A percentile compares a stretch with the other conserved stretches of the same genome.
These are phyloP conservation scores for Colletotrichum sp. DNA, from an alignment of 2,329 filamentous ascomycete species.

Conservation along the genomic window DNA sequence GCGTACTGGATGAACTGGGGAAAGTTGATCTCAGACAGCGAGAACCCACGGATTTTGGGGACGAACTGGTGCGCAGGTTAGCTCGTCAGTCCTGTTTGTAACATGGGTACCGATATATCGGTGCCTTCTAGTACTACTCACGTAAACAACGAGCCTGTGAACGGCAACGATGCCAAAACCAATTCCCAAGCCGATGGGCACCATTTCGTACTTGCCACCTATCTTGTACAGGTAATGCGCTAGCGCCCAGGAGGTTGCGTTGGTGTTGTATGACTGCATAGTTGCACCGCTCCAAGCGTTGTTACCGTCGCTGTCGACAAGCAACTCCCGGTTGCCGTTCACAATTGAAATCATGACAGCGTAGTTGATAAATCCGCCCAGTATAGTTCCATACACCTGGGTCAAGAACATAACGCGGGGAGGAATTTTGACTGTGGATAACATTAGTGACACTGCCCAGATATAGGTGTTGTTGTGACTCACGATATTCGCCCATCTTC, in stretches of 20 bases:
- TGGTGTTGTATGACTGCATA: conserved; percentile 54
- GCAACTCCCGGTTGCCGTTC: conserved; percentile 49
- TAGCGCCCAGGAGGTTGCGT: conserved; percentile 54
- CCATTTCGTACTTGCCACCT: conserved; percentile 47
- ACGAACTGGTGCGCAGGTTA: conserved; percentile 38
- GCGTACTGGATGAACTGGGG: conserved; percentile 60
- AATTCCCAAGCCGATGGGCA: conserved; percentile 55
- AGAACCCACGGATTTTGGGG: conserved; percentile 49
- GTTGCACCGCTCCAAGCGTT: conserved; percentile 57
- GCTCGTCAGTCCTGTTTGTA: neutral
- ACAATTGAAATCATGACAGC: conserved; percentile 62
- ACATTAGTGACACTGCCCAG: conserved; percentile 21
- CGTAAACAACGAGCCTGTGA: conserved; percentile 48
- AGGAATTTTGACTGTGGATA: conserved; percentile 54
- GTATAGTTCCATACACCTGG: conserved; percentile 59
- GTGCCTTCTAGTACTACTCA: conserved; percentile 26
- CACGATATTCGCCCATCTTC: conserved; percentile 65
- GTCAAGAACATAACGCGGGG: conserved; percentile 60
- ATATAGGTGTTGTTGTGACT: conserved; percentile 19
- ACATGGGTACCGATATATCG: neutral
- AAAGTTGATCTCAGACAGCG: conserved; percentile 51
- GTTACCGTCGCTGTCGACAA: conserved; percentile 50
- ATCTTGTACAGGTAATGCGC: conserved; percentile 57
- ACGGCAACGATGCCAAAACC: conserved; percentile 48
- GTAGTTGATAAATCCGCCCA: conserved; percentile 60